Conservation (phyloP, 2,329 filamentous ascomycete species). For the Tolypocladium endophyticum region DNA sequence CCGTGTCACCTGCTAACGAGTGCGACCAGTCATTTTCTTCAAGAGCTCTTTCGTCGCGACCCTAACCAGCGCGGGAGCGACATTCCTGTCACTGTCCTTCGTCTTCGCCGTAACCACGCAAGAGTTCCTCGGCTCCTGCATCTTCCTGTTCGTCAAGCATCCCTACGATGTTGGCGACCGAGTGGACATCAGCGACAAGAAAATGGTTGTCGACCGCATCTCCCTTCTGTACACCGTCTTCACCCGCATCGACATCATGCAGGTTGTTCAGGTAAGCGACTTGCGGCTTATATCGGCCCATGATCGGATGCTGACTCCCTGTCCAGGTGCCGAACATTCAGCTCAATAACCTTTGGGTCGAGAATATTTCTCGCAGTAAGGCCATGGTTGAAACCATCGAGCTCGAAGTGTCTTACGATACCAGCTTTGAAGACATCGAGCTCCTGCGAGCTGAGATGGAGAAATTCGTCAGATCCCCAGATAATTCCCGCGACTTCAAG, state of each 20-base stretch:
- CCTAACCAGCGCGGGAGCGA: slow-evolving; percentile 80
- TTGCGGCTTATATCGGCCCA: neutral
- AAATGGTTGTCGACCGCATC: slow-evolving; percentile 83
- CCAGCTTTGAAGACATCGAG: slow-evolving; percentile 81
- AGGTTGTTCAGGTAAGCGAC: slow-evolving; percentile 47
- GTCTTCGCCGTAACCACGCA: slow-evolving; percentile 87
- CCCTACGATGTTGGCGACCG: slow-evolving; percentile 94
- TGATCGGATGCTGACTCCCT: neutral
- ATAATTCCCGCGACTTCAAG: slow-evolving; percentile 87
- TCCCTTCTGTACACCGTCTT: slow-evolving; percentile 91
- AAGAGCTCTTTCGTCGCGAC: slow-evolving; percentile 77
- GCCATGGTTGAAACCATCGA: slow-evolving; percentile 82
- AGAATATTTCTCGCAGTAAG: slow-evolving; percentile 84
- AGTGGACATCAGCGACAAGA: slow-evolving; percentile 63
- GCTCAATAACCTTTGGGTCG: slow-evolving; percentile 86
- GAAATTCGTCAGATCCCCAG: slow-evolving; percentile 68
- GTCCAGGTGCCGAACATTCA: slow-evolving; percentile 75
- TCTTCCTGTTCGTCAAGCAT: slow-evolving; percentile 98
- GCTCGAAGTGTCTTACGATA: slow-evolving; percentile 76
- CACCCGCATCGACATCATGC: slow-evolving; percentile 70
- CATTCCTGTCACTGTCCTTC: slow-evolving; percentile 91
- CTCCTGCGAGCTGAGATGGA: slow-evolving; percentile 76
- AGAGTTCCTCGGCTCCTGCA: slow-evolving; percentile 95
- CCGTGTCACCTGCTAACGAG: slow-evolving; percentile 1
- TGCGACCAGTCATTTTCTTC: slow-evolving; percentile 63